phyloP scores from a whole-genome alignment of 129 eudicot genomes.

The Chrysanthemum seticuspe region DNA sequence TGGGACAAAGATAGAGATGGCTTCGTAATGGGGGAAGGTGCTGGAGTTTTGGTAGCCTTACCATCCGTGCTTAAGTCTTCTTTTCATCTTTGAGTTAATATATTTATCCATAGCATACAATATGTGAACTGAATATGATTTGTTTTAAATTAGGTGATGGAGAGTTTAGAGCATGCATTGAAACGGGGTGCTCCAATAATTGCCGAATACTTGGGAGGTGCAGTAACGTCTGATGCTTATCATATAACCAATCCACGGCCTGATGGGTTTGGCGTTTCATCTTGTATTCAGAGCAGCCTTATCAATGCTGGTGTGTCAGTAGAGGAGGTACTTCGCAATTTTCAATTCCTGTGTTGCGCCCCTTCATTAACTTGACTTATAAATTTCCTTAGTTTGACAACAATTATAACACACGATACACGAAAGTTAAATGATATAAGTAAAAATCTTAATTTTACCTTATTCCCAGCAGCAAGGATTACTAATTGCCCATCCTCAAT shows the following conservation, averaged over 20 bases:
- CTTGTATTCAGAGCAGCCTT: neutral
- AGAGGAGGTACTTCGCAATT: neutral
- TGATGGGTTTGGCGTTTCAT: neutral
- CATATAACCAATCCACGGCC: slow-evolving; percentile 15
- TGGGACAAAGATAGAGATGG: slow-evolving; percentile 12
- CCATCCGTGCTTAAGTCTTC: neutral
- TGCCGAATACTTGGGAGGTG: slow-evolving; percentile 23
- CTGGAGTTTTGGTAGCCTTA: neutral
- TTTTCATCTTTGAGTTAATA: neutral
- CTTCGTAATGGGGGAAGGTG: slow-evolving; percentile 1
- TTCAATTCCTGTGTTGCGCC: too few relatives aligned
- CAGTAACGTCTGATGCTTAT: slow-evolving; percentile 18
- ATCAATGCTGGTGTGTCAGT: neutral
- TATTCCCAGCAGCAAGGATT: too few relatives aligned
- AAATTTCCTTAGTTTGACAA: too few relatives aligned
- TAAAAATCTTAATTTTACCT: too few relatives aligned
- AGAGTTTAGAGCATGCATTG: slow-evolving; percentile 27
- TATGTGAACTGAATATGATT: neutral
- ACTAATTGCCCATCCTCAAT: too few relatives aligned
- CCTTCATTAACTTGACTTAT: too few relatives aligned
- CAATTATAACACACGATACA: too few relatives aligned
- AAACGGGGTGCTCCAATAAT: slow-evolving; percentile 20
- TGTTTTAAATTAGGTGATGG: slow-evolving; percentile 13
- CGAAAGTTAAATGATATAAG: too few relatives aligned
- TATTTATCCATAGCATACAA: neutral